These are phyloP conservation scores for Ehretia macrophylla DNA, from an alignment of 257 asterid species.

Conservation along the genomic window DNA sequence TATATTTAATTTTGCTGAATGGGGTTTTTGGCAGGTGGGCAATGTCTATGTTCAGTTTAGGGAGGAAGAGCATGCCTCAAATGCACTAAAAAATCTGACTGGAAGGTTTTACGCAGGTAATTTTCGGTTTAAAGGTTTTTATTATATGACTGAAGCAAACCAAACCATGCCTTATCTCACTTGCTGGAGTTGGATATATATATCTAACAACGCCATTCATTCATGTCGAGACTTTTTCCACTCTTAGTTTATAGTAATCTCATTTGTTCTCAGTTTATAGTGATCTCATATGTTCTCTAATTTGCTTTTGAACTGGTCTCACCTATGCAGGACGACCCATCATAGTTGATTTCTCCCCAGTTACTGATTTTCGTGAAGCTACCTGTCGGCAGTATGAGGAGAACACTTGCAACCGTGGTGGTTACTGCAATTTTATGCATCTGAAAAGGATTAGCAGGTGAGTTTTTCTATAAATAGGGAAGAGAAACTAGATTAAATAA, in stretches of 20 bases:
- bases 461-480: not conserved
- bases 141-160: no score
- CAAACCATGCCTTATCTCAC: no score
- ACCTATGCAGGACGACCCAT: conserved; percentile 83
- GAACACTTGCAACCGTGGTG: conserved; percentile 92
- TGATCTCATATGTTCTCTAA: no score
- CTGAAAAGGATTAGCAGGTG: conserved; percentile 91
- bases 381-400: conserved; percentile 98
- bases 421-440: conserved; percentile 98
- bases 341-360: conserved; percentile 94
- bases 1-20: not conserved
- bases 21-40: conserved; percentile 64
- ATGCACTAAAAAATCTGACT: conserved; percentile 73
- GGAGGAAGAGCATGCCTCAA: conserved; percentile 96
- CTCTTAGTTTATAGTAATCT: no score
- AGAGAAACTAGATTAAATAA: not conserved
- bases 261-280: no score
- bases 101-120: conserved; percentile 92
- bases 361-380: conserved; percentile 95
- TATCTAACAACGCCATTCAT: no score
- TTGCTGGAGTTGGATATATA: no score
- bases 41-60: conserved; percentile 97
- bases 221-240: no score
- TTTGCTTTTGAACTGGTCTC: not conserved
- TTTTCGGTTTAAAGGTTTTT: not conserved